Conservation (phyloP, 768 basidiomycete genomes). For the Macrocybe gigantea region DNA sequence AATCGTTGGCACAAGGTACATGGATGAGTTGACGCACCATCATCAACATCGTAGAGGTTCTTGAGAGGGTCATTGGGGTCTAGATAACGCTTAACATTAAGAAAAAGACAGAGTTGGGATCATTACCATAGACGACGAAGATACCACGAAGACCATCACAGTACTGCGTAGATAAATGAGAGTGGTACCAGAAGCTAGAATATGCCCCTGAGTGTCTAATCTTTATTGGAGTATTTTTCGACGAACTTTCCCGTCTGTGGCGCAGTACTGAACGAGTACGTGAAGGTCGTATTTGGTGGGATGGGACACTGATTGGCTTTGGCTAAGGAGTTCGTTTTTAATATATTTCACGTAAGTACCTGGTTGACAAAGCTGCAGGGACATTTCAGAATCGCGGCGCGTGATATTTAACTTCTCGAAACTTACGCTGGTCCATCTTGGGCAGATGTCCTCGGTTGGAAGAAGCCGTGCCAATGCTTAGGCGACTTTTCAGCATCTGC, state of each 20-base stretch:
- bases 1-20: background rate
- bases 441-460: slow-evolving; percentile 27
- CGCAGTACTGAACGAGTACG: slow-evolving; percentile 27
- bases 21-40: slow-evolving; percentile 21
- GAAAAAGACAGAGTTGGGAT: slow-evolving; percentile 2
- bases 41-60: slow-evolving; percentile 33
- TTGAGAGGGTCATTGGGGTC: slow-evolving; percentile 32
- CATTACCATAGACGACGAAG: slow-evolving; percentile 21
- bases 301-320: slow-evolving; percentile 30
- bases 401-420: too few relatives aligned
- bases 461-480: slow-evolving; percentile 30
- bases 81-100: background rate
- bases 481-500: background rate
- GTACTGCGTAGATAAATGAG: slow-evolving; percentile 41
- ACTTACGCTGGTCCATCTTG: slow-evolving; percentile 30
- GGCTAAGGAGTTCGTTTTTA: background rate
- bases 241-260: slow-evolving; percentile 24
- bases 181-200: slow-evolving; percentile 28
- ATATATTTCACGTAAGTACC: slow-evolving; percentile 1
- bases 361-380: slow-evolving; percentile 45
- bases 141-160: slow-evolving; percentile 38
- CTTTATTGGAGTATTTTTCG: background rate
- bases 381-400: too few relatives aligned
- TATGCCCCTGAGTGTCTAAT: background rate
- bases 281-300: slow-evolving; percentile 25